Evolutionary conservation across 2,329 filamentous ascomycete genomes (phyloP).

Genomic region (Diaporthe vaccinii): DNA sequence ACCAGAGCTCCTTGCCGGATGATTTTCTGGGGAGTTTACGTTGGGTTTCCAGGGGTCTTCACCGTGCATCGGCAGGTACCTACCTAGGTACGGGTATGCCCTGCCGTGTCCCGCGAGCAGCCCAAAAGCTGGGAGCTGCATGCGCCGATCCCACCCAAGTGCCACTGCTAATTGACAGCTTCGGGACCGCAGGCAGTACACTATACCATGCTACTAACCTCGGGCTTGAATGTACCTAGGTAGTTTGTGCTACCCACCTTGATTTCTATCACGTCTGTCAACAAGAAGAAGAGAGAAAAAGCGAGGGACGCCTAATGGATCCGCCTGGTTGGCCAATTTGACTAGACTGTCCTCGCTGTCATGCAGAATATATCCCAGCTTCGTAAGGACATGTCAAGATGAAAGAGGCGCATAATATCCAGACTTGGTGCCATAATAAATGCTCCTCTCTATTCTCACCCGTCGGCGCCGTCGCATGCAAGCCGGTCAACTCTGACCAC

Average conservation of each 20-base stretch:
- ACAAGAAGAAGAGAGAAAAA: neutral
- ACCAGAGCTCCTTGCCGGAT: slow-evolving; percentile 27
- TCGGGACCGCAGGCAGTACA: neutral
- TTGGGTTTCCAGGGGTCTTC: slow-evolving; percentile 37
- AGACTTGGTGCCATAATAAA: neutral
- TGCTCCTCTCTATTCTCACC: no score
- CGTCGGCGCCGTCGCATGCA: slow-evolving; percentile 1
- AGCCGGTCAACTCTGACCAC: slow-evolving; percentile 1
- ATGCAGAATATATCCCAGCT: neutral
- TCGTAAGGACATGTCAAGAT: neutral
- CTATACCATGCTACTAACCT: neutral
- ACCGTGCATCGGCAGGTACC: slow-evolving; percentile 2
- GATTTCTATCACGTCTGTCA: neutral
- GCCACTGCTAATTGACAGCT: neutral
- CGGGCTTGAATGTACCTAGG: no score
- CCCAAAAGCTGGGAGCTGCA: neutral
- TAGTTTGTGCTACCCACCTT: neutral
- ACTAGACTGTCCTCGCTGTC: no score
- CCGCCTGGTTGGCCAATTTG: no score
- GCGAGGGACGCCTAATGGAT: neutral
- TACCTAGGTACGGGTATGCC: no score
- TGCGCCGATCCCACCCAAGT: neutral
- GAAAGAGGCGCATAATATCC: neutral
- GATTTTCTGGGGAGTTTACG: slow-evolving; percentile 33
- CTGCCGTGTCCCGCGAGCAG: neutral